phyloP scores from a whole-genome alignment of 345 rosid species.

The Eucalyptus marginata region DNA sequence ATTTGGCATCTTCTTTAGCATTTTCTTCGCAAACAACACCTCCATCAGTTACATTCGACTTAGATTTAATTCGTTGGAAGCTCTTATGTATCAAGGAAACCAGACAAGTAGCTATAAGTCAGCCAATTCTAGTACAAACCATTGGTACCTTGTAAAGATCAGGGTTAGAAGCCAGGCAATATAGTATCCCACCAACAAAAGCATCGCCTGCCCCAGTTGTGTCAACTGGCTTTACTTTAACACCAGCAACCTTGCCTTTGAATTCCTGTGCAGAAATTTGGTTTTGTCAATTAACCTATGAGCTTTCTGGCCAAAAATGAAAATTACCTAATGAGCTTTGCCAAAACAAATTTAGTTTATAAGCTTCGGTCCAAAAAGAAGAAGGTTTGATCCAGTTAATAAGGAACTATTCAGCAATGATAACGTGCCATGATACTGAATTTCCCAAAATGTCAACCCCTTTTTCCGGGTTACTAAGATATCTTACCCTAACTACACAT shows the following conservation, averaged over 20 bases:
- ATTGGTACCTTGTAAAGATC: slow-evolving; percentile 26
- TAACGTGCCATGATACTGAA: neutral
- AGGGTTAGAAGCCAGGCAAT: slow-evolving; percentile 46
- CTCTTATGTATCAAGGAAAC: neutral
- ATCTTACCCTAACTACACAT: neutral
- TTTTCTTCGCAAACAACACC: neutral
- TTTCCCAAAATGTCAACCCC: neutral
- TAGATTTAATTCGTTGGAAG: neutral
- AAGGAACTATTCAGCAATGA: neutral
- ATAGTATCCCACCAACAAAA: slow-evolving; percentile 58
- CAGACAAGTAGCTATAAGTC: neutral
- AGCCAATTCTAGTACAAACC: neutral
- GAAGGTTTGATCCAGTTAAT: neutral
- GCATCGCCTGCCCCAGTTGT: slow-evolving; percentile 92
- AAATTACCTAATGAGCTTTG: neutral
- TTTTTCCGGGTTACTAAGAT: neutral
- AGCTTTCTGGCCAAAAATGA: neutral
- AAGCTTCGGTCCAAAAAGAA: neutral
- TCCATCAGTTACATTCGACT: neutral
- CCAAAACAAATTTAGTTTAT: neutral
- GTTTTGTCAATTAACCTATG: neutral
- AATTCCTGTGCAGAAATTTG: slow-evolving; percentile 34
- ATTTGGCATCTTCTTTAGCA: neutral
- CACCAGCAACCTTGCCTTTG: slow-evolving; percentile 55
- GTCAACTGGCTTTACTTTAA: slow-evolving; percentile 61